Evolutionary conservation across 768 basidiomycete genomes (phyloP).

Genomic region (Phlebiopsis flavidoalba): DNA sequence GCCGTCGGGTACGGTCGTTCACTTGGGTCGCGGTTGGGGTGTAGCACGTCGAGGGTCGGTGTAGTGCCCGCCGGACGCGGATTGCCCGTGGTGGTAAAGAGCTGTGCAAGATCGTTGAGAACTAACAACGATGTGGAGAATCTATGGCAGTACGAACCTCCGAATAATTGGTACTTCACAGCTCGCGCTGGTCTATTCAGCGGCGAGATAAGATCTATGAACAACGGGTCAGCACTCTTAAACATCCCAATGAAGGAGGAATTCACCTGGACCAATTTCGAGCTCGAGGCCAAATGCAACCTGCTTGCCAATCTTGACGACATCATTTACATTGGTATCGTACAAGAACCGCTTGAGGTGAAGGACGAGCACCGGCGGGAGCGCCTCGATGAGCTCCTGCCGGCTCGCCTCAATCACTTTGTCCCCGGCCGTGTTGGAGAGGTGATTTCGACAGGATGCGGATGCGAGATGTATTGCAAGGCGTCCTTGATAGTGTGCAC

Average conservation of each 20-base stretch:
- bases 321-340: slow-evolving; percentile 66
- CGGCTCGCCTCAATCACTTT: slow-evolving; percentile 68
- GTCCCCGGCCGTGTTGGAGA: slow-evolving; percentile 49
- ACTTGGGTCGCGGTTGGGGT: slow-evolving; percentile 55
- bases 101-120: slow-evolving; percentile 34
- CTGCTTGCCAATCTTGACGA: slow-evolving; percentile 83
- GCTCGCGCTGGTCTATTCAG: slow-evolving; percentile 38
- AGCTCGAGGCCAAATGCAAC: slow-evolving; percentile 75
- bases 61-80: slow-evolving; percentile 92
- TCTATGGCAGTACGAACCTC: slow-evolving; percentile 48
- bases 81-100: slow-evolving; percentile 89
- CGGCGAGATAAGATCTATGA: slow-evolving; percentile 56
- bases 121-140: neutral
- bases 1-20: slow-evolving; percentile 34
- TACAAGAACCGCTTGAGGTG: slow-evolving; percentile 92
- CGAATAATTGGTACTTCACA: slow-evolving; percentile 76
- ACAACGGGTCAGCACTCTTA: neutral
- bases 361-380: slow-evolving; percentile 80
- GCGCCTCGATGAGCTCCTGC: slow-evolving; percentile 69
- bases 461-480: slow-evolving; percentile 66
- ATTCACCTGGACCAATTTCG: slow-evolving; percentile 64
- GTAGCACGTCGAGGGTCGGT: slow-evolving; percentile 87
- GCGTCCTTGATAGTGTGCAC: slow-evolving; percentile 83
- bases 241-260: neutral
- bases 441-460: slow-evolving; percentile 76